Evolutionary conservation across 257 asterid genomes (phyloP), one percentile per base, ranked within the genome.

Genomic region (Sherardia arvensis): DNA sequence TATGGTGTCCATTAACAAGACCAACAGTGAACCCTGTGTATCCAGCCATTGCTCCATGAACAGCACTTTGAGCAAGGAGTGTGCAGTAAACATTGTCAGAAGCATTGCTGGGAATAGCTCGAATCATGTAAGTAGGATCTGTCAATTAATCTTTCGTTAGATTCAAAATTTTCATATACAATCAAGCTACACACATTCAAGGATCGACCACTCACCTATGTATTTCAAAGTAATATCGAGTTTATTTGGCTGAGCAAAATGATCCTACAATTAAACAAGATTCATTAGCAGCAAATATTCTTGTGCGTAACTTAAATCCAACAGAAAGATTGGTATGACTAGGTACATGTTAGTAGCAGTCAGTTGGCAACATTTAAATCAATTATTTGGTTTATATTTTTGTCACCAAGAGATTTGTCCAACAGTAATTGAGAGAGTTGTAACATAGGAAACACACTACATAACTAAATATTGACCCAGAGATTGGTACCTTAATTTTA

Each of bases 21-120:
- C 86, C 86, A 18, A 47, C 51, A 56, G 83, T 81, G 71, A 75
- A 78, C 70, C 83, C 83, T 18, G 83, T 73, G 71, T 48, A 81
- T 48, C 86, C 86, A 27, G 83, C 79, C 83, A 81, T 81, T 45
- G 81, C 81, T 78, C 86, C 86, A 68, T 81, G 86, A 34, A 81
- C 83, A 66, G 78, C 65, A 74, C 86, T 78, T 78, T 81, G 86
- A 58, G 86, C 86, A 70, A 81, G 83, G 64, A 81, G 76, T 22
- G 86, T 75, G 73, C 86, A 81, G 71, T 81, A 73, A 29, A 81
- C 86, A 43, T 75, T 81, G 71, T 81, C 86, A 62, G 83, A 78
- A 27, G 86, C 86, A 66, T 78, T 81, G 71, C 86, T 78, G 57
- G 86, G 83, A 58, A 81, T 76, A n/a, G 86, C 83, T 58, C 83